These are phyloP conservation scores for Batkoa obscura DNA, from an alignment of 371 early-diverging fungal species.

Conservation along the genomic window DNA sequence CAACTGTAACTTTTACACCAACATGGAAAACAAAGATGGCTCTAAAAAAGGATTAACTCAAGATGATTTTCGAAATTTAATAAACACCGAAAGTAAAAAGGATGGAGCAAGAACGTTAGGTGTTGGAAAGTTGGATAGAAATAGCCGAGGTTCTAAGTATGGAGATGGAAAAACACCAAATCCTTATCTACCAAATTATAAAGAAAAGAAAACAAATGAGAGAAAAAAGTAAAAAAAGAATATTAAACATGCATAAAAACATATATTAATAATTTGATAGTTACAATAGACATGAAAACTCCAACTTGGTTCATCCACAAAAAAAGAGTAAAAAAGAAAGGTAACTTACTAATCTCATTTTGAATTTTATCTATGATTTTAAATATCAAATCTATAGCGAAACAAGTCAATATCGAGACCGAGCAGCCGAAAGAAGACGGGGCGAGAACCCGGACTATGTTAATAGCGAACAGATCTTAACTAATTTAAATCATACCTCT, in stretches of 20 bases:
- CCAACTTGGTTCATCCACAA: background rate
- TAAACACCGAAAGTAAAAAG: constrained; percentile 33
- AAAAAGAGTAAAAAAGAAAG: background rate
- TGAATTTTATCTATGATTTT: background rate
- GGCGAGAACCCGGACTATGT: constrained; percentile 31
- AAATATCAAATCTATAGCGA: constrained; percentile 7
- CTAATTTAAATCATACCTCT: constrained; percentile 14
- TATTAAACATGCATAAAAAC: background rate
- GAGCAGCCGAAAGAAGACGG: constrained; percentile 71
- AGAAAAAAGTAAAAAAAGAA: background rate
- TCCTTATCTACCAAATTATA: background rate
- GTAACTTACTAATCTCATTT: background rate
- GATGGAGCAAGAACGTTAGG: constrained; percentile 22
- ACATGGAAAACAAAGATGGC: too few relatives aligned
- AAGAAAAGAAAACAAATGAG: background rate
- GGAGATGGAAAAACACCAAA: background rate
- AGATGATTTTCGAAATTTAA: constrained; percentile 59
- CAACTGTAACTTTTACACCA: too few relatives aligned
- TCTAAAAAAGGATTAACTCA: constrained; percentile 26
- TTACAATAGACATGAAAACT: background rate
- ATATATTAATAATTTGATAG: background rate
- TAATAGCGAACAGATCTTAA: constrained; percentile 25
- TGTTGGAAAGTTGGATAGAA: background rate
- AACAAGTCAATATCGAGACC: constrained; percentile 45
- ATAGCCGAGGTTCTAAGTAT: background rate